A percentile compares a stretch with the other conserved stretches of the same genome.
Conservation (phyloP, 164 flowering plant genomes). For the Chloranthus sessilifolius region DNA sequence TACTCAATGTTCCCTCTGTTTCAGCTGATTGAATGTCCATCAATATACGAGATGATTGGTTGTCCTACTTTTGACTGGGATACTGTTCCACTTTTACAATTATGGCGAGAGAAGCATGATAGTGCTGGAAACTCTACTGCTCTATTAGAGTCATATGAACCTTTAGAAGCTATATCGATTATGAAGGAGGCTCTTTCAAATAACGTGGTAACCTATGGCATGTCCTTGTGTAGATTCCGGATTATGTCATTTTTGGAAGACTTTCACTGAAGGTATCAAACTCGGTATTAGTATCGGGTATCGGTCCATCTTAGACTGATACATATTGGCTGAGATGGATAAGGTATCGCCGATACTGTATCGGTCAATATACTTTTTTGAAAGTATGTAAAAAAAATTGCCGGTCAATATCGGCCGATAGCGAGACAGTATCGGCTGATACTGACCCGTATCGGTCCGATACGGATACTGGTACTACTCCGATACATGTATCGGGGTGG, state of each 20-base stretch:
- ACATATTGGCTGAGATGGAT: too few species aligned
- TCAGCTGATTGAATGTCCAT: constrained; percentile 97
- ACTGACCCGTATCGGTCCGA: too few species aligned
- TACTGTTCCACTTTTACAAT: constrained; percentile 59
- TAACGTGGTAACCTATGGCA: constrained; percentile 42
- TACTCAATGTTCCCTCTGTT: constrained; percentile 14
- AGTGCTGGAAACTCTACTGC: constrained; percentile 34
- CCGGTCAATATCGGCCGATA: too few species aligned
- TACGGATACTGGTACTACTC: too few species aligned
- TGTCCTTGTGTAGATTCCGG: not conserved
- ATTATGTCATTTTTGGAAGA: not conserved
- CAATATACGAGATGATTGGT: constrained; percentile 90
- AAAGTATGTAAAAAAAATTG: too few species aligned
- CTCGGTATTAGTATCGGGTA: too few species aligned
- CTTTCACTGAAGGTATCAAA: not conserved
- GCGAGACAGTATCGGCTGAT: too few species aligned
- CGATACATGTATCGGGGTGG: too few species aligned
- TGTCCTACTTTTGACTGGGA: constrained; percentile 70
- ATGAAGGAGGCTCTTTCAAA: constrained; percentile 62
- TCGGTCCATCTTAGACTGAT: too few species aligned
- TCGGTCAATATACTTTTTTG: too few species aligned
- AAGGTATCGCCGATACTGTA: too few species aligned
- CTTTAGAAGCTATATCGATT: constrained; percentile 50
- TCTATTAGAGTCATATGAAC: constrained; percentile 64
- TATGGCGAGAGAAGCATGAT: constrained; percentile 63